Evolutionary conservation across 768 basidiomycete species (phyloP), one percentile per base, ranked within the genome.

Genomic region (Agrocybe pediades): DNA sequence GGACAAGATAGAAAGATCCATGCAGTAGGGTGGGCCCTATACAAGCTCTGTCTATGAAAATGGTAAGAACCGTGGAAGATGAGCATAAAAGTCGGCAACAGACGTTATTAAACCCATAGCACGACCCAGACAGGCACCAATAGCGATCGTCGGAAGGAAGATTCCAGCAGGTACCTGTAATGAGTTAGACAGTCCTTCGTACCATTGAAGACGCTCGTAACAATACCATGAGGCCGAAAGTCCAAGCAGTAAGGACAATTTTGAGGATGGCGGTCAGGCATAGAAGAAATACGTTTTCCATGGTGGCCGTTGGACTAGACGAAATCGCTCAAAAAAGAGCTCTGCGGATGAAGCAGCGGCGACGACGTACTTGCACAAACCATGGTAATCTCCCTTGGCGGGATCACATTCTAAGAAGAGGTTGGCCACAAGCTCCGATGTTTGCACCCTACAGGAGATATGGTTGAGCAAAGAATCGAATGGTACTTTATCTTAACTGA

Each of bases 371-470:
- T 89, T 88, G 86, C 92, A 95, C 26, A 94, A 74, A 2, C 87
- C 88, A 59, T 87, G 87, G 56, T 83, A 86, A 62, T 87, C 84
- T 6, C 79, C 78, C 62, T 82, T 86, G 4, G 71, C 70, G 8
- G 85, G 70, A 62, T 88, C 85, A 63, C 93, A 95, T 68, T 94
- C 92, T 58, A 86, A 84, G 68, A 94, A 89, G 11, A 94, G 80
- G 61, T 88, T 88, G 9, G 88, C 83, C 6, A 95, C 92, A 19
- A 94, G 76, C 65, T 93, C 90, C 0, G 90, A 92, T 1, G 86
- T 76, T 64, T 87, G 87, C 5, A 85, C 88, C 43, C 87, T 85
- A 51, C 6, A 21, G 39, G 26, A 48, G 17, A 27, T 16, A 17
- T 46, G 30, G 67, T 43, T 44, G 41, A n/a, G 13, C 16, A 53